These are phyloP conservation scores for Phytophthora hybrid DNA, from an alignment of 352 stramenopile species.

Conservation along the genomic window DNA sequence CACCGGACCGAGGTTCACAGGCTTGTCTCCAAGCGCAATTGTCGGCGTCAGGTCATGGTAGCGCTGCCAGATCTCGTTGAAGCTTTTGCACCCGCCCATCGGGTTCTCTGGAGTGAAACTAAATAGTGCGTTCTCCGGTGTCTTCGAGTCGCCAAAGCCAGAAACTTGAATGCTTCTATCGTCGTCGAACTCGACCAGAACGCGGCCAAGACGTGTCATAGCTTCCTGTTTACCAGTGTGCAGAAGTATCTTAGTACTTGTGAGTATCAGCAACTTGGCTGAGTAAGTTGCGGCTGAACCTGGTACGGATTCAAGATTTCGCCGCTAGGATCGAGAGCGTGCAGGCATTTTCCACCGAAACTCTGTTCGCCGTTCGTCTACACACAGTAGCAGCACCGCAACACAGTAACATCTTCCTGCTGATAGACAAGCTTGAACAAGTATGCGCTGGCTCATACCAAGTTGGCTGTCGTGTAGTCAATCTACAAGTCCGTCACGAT, in stretches of 20 bases:
- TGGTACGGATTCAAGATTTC: constrained; percentile 68
- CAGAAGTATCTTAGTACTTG: background rate
- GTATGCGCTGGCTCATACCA: constrained; percentile 22
- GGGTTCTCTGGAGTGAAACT: constrained; percentile 60
- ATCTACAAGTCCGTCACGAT: constrained; percentile 37
- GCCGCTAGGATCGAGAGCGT: constrained; percentile 62
- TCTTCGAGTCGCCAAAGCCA: constrained; percentile 72
- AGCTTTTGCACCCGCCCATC: constrained; percentile 56
- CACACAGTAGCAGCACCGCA: constrained; percentile 37
- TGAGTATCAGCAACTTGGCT: background rate
- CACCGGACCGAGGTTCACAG: constrained; percentile 79
- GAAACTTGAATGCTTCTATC: constrained; percentile 82
- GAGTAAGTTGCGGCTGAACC: constrained; percentile 28
- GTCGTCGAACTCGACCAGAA: constrained; percentile 81
- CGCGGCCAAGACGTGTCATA: constrained; percentile 52
- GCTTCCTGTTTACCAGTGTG: constrained; percentile 19
- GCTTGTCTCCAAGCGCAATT: constrained; percentile 56
- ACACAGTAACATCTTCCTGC: background rate
- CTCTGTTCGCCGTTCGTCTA: constrained; percentile 46
- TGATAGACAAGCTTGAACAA: background rate
- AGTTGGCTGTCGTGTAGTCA: constrained; percentile 79
- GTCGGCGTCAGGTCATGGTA: constrained; percentile 72
- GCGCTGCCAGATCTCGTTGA: constrained; percentile 60
- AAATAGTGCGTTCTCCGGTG: constrained; percentile 40
- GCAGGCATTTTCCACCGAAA: constrained; percentile 67